Conservation (phyloP, 1,284 basidiomycete species). For the Boletellus sp. region DNA sequence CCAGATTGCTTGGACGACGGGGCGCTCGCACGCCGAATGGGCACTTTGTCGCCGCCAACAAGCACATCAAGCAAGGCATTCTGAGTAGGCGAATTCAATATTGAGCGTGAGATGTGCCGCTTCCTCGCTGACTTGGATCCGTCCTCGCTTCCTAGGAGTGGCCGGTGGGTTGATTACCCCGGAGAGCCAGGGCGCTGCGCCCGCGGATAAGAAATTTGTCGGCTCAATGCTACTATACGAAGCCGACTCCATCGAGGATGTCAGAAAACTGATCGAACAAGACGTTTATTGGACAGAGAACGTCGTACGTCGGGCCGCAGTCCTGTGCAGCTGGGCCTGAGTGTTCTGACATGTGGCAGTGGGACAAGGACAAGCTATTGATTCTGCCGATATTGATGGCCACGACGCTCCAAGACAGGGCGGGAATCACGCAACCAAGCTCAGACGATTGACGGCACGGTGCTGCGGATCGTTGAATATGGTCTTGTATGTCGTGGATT, state of each 20-base stretch:
- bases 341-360: slow-evolving; percentile 22
- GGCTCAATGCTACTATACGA: slow-evolving; percentile 51
- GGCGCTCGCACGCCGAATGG: slow-evolving; percentile 44
- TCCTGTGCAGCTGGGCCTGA: slow-evolving; percentile 3
- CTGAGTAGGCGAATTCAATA: slow-evolving; percentile 16
- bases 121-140: slow-evolving; percentile 5
- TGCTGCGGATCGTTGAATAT: background rate
- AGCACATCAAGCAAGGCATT: slow-evolving; percentile 40
- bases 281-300: slow-evolving; percentile 54
- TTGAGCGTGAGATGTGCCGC: slow-evolving; percentile 4
- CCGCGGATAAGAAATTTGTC: slow-evolving; percentile 41
- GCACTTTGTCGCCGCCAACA: slow-evolving; percentile 43
- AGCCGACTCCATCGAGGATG: slow-evolving; percentile 46
- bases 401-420: slow-evolving; percentile 31
- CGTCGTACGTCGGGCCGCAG: slow-evolving; percentile 43
- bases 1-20: slow-evolving; percentile 50
- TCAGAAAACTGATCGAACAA: slow-evolving; percentile 43
- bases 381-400: slow-evolving; percentile 43
- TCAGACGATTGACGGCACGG: slow-evolving; percentile 14
- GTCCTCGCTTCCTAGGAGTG: slow-evolving; percentile 34
- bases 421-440: slow-evolving; percentile 20
- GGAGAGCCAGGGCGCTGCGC: slow-evolving; percentile 34
- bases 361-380: slow-evolving; percentile 40
- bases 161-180: slow-evolving; percentile 47
- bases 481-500: slow-evolving; percentile 1